A percentile compares a stretch with the other conserved stretches of the same genome.
phyloP scores from a whole-genome alignment of 208 protist genomes.

The Wallacemonas rigidus region DNA sequence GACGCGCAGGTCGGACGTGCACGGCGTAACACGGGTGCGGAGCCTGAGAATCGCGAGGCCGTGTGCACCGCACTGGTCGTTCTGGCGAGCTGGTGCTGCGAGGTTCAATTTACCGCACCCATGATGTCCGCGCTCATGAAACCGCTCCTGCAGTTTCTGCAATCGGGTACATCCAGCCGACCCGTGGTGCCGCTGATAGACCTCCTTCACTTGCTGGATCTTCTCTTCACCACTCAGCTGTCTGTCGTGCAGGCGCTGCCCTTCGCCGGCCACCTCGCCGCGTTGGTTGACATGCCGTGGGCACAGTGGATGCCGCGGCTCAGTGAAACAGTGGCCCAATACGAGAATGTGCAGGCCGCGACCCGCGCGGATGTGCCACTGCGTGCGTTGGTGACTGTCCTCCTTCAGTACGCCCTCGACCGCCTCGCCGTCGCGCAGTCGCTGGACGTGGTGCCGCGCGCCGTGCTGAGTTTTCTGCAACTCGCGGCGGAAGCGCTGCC shows the following conservation, averaged over 20 bases:
- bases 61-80: constrained; percentile 74
- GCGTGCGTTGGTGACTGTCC: constrained; percentile 20
- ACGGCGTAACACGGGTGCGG: neutral
- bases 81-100: constrained; percentile 65
- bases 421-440: constrained; percentile 46
- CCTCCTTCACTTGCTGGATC: constrained; percentile 60
- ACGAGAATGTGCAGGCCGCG: neutral
- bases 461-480: constrained; percentile 64
- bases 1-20: constrained; percentile 8
- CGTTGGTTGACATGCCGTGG: constrained; percentile 29
- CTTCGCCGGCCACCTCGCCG: constrained; percentile 40
- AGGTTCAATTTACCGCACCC: constrained; percentile 61
- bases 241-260: constrained; percentile 45
- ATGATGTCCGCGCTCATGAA: constrained; percentile 64
- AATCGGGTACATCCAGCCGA: constrained; percentile 13
- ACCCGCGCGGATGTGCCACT: neutral
- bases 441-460: constrained; percentile 54
- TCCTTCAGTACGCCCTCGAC: constrained; percentile 42
- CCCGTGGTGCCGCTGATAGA: constrained; percentile 44
- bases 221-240: constrained; percentile 69
- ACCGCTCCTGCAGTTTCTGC: constrained; percentile 51
- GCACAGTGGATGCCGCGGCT: constrained; percentile 6
- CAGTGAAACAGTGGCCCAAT: constrained; percentile 4
- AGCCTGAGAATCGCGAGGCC: constrained; percentile 41
- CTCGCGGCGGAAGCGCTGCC: constrained; percentile 67